A percentile compares a stretch with the other conserved stretches of the same genome.
Conservation (phyloP, 2,329 filamentous ascomycete genomes). For the Exophiala sp. region DNA sequence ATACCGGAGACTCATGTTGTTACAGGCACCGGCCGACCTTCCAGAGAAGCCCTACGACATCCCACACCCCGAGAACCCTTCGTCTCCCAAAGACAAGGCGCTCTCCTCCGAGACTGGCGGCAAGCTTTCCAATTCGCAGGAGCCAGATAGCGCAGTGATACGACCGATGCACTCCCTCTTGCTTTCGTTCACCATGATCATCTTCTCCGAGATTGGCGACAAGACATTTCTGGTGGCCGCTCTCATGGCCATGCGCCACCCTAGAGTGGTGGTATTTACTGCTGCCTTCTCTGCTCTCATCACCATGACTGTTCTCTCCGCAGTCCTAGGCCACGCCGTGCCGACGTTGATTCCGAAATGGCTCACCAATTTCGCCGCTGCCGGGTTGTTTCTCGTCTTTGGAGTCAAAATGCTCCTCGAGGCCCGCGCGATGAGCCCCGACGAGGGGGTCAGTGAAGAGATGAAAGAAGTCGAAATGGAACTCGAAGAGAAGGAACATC, state of each 20-base stretch:
- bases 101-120: slow-evolving; percentile 45
- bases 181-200: slow-evolving; percentile 92
- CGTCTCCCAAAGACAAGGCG: slow-evolving; percentile 60
- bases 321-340: slow-evolving; percentile 84
- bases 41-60: slow-evolving; percentile 72
- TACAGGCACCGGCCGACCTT: slow-evolving; percentile 72
- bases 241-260: slow-evolving; percentile 98
- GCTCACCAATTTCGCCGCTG: slow-evolving; percentile 82
- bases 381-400: slow-evolving; percentile 81
- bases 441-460: slow-evolving; percentile 90
- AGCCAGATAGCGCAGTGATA: slow-evolving; percentile 48
- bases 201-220: slow-evolving; percentile 94
- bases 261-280: slow-evolving; percentile 85
- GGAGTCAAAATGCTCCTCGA: slow-evolving; percentile 78
- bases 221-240: slow-evolving; percentile 97
- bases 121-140: slow-evolving; percentile 31
- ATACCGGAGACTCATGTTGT: slow-evolving; percentile 2
- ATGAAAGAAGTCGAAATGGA: slow-evolving; percentile 97
- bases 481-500: slow-evolving; percentile 84
- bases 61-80: slow-evolving; percentile 60
- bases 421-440: slow-evolving; percentile 78
- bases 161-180: slow-evolving; percentile 81
- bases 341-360: slow-evolving; percentile 83
- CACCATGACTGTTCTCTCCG: slow-evolving; percentile 91
- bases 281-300: slow-evolving; percentile 88